phyloP scores from a whole-genome alignment of 106 monocot genomes.

The Dioscorea zingiberensis region DNA sequence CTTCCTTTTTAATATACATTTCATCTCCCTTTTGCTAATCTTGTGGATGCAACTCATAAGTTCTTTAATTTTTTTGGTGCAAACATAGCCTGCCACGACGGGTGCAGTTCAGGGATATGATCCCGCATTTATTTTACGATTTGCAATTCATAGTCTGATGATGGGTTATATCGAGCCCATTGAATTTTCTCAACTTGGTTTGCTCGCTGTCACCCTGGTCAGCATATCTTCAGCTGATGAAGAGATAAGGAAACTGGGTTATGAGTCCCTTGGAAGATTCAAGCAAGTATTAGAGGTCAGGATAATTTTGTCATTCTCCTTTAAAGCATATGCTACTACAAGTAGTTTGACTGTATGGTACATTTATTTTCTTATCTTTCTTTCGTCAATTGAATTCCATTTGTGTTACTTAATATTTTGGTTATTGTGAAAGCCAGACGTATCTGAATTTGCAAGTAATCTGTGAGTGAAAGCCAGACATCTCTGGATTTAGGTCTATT shows the following conservation, averaged over 20 bases:
- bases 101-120: constrained; percentile 46
- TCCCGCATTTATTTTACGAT: constrained; percentile 69
- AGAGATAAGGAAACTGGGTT: constrained; percentile 68
- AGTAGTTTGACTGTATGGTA: no score
- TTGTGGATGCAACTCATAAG: constrained; percentile 1
- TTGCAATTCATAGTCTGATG: constrained; percentile 61
- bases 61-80: constrained; percentile 17
- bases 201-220: constrained; percentile 73
- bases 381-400: no score
- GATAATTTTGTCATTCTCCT: background rate
- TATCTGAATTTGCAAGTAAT: no score
- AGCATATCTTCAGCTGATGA: constrained; percentile 83
- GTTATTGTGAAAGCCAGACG: no score
- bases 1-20: no score
- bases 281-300: constrained; percentile 62
- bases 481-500: no score
- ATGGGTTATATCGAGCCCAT: constrained; percentile 76
- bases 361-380: no score
- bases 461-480: no score
- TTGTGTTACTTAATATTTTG: no score
- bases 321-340: no score
- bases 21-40: background rate
- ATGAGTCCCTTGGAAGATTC: constrained; percentile 67
- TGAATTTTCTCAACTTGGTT: constrained; percentile 78
- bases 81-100: constrained; percentile 14